Evolutionary conservation across 345 rosid genomes (phyloP), one percentile per base, ranked within the genome.

Genomic region (Kandelia obovata): DNA sequence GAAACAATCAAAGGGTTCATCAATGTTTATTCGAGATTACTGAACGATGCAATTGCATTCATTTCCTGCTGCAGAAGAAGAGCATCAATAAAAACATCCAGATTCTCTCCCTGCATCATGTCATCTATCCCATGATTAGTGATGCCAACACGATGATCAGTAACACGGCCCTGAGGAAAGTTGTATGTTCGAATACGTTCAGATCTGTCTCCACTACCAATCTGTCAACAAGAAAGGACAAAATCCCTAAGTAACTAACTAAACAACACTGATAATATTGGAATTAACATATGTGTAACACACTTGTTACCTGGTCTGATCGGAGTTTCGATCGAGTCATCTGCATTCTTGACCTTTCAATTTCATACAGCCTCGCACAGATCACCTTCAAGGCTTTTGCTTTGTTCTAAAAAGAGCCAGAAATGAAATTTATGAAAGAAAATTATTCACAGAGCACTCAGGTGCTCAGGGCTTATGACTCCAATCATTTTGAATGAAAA

Each of bases 151-250:
- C 98, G 92, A 70, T 95, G 98, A 79, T 92, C 97, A 0, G 97
- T 90, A 5, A 89, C 94, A 10, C 92, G 86, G 62, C 97, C 98
- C 77, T 92, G 97, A 64, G 99, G 96, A 72, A 95, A 90, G 70
- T 95, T 92, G 86, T 92, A 90, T 57, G 98, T 95, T 51, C 92
- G 88, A 56, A 95, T 92, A 1, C 97, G 84, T 76, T 90, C 99
- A 0, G 96, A 95, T 78, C 98, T 81, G 71, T 95, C 98, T 65
- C 97, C 96, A 26, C 90, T 92, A 6, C 98, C 97, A 62, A 92
- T 90, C 98, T 95, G 87, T 80, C 80, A 25, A 68, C 66, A 62
- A 67, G 16, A 62, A 64, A 67, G 16, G 30, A 75, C 46, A 67
- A 43, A 58, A 58, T 53, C 58, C 62, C 28, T 53, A 55, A 53